Conservation (phyloP, 345 rosid genomes). For the Euphorbia pulcherrima region DNA sequence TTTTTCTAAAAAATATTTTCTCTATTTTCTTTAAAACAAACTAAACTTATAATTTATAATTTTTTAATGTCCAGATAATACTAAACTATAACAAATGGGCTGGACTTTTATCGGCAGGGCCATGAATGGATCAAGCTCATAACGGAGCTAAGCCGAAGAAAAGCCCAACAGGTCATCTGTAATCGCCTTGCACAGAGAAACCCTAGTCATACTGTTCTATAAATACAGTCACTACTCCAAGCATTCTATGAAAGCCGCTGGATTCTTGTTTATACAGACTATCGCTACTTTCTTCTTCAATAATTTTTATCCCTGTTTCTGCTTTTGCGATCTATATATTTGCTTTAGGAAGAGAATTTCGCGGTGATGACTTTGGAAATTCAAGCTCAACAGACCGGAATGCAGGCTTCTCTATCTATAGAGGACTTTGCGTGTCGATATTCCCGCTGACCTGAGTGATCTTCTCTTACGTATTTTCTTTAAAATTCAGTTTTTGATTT, state of each 20-base stretch:
- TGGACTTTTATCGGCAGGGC: not conserved
- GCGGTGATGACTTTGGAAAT: slow-evolving; percentile 70
- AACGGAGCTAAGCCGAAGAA: not conserved
- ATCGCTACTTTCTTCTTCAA: too few relatives aligned
- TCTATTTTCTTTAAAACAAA: too few relatives aligned
- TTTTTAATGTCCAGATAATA: too few relatives aligned
- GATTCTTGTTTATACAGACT: too few relatives aligned
- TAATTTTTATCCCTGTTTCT: not conserved
- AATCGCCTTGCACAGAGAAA: not conserved
- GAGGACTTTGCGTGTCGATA: slow-evolving; percentile 67
- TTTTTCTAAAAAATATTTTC: too few relatives aligned
- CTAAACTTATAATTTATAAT: too few relatives aligned
- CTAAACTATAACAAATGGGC: not conserved
- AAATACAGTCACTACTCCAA: not conserved
- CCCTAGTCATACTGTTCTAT: not conserved
- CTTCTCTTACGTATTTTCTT: slow-evolving; percentile 12
- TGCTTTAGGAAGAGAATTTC: slow-evolving; percentile 20
- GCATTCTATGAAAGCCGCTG: not conserved
- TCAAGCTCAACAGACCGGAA: slow-evolving; percentile 99
- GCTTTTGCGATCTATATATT: not conserved
- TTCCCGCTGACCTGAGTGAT: slow-evolving; percentile 82
- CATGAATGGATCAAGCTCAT: not conserved
- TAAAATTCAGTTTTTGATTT: slow-evolving; percentile 1
- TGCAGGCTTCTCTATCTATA: slow-evolving; percentile 42
- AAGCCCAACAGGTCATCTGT: not conserved